Conservation (phyloP, 2,329 filamentous ascomycete species). For the Aspergillus chevalieri region DNA sequence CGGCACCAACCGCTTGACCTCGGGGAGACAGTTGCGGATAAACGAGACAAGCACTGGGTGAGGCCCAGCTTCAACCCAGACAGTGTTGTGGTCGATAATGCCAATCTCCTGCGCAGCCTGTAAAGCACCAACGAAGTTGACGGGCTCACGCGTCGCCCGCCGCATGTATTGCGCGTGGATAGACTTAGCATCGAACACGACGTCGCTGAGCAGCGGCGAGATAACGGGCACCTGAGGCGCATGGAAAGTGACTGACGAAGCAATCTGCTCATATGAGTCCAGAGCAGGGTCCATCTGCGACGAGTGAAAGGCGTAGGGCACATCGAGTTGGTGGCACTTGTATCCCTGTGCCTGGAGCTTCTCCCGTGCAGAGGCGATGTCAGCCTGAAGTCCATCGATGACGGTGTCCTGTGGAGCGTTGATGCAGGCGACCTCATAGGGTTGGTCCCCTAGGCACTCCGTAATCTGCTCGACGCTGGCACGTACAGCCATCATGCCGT, state of each 20-base stretch:
- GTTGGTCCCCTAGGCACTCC: conserved; percentile 28
- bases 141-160: conserved; percentile 60
- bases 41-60: conserved; percentile 64
- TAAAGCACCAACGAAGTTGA: conserved; percentile 62
- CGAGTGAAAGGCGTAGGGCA: conserved; percentile 53
- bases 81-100: conserved; percentile 55
- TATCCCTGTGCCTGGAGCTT: conserved; percentile 48
- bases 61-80: conserved; percentile 69
- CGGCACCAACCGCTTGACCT: conserved; percentile 50
- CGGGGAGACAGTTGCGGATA: conserved; percentile 59
- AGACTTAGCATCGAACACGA: conserved; percentile 49
- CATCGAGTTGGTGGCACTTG: conserved; percentile 58
- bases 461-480: conserved; percentile 37
- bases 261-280: conserved; percentile 9
- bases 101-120: conserved; percentile 49
- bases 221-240: conserved; percentile 58
- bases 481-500: conserved; percentile 59
- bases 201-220: conserved; percentile 59
- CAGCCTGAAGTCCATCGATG: conserved; percentile 55
- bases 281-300: conserved; percentile 14
- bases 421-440: conserved; percentile 59
- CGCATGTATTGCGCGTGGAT: conserved; percentile 59
- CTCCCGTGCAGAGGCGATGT: conserved; percentile 51
- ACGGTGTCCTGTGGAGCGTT: conserved; percentile 72
- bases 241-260: conserved; percentile 46